Conservation (phyloP, 495 filamentous ascomycete genomes). For the Talaromyces wortmannii region DNA sequence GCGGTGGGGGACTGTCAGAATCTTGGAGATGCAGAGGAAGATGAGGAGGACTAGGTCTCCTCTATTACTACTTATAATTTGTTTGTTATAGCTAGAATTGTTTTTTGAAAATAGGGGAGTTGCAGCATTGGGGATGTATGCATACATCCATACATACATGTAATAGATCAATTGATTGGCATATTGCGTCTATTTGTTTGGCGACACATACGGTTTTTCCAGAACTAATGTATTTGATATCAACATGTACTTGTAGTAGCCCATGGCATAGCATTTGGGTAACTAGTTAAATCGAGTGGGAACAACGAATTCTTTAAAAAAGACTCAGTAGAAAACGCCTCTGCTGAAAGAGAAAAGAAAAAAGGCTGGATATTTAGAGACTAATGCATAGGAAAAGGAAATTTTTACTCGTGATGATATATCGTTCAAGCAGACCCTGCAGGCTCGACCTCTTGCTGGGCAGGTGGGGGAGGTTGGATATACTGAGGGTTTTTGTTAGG, state of each 20-base stretch:
- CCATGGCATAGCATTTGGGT: too few species aligned
- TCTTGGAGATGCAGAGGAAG: neutral
- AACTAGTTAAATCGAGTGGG: too few species aligned
- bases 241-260: neutral
- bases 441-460: too few species aligned
- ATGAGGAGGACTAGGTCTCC: neutral
- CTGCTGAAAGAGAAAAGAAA: neutral
- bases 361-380: neutral
- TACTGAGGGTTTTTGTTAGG: constrained; percentile 25
- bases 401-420: too few species aligned
- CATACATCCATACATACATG: neutral
- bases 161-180: neutral
- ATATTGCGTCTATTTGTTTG: too few species aligned
- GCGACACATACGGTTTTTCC: too few species aligned
- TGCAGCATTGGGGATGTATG: neutral
- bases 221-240: neutral
- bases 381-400: too few species aligned
- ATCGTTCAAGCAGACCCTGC: too few species aligned
- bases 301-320: too few species aligned
- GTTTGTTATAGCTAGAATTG: too few species aligned
- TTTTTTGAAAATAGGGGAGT: neutral
- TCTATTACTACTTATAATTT: neutral
- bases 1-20: constrained; percentile 46
- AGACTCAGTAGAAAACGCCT: neutral
- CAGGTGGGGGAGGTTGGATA: neutral